These are phyloP conservation scores for Carpinus fangiana DNA, from an alignment of 306 rosid genomes.

Conservation along the genomic window DNA sequence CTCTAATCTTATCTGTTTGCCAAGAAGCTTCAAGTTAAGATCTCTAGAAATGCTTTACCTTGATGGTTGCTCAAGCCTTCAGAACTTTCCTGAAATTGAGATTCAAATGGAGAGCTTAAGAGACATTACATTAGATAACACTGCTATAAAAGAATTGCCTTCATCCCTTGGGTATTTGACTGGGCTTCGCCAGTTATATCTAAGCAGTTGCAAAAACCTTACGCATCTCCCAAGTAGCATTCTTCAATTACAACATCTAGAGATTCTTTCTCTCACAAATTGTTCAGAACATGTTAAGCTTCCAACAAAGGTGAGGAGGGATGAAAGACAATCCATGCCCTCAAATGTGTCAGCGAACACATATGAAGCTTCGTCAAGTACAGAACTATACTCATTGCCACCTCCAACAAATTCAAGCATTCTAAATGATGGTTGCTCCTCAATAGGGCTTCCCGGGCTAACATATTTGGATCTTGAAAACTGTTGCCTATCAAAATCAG, in stretches of 20 bases:
- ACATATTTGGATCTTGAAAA: not conserved
- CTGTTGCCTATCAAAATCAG: not conserved
- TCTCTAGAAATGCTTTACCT: not conserved
- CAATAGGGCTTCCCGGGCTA: not conserved
- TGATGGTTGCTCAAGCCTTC: not conserved
- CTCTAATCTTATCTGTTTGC: constrained; percentile 7
- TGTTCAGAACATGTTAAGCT: too few relatives aligned
- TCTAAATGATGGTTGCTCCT: not conserved
- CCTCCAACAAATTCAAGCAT: not conserved
- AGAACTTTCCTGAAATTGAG: not conserved
- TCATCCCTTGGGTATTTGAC: not conserved
- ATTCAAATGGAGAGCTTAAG: not conserved
- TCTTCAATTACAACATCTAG: not conserved
- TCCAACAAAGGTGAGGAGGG: not conserved
- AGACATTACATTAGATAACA: not conserved
- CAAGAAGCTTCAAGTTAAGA: not conserved
- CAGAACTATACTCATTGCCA: not conserved
- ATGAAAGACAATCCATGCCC: not conserved
- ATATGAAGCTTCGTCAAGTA: not conserved
- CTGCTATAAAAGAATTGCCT: not conserved
- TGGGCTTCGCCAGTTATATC: not conserved
- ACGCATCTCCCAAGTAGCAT: not conserved
- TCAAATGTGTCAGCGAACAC: not conserved
- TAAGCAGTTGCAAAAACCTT: not conserved
- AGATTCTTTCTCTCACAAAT: not conserved